Evolutionary conservation across 805 yeast genomes (phyloP), one percentile per base, ranked within the genome.

Genomic region (Nadsonia fulvescens): DNA sequence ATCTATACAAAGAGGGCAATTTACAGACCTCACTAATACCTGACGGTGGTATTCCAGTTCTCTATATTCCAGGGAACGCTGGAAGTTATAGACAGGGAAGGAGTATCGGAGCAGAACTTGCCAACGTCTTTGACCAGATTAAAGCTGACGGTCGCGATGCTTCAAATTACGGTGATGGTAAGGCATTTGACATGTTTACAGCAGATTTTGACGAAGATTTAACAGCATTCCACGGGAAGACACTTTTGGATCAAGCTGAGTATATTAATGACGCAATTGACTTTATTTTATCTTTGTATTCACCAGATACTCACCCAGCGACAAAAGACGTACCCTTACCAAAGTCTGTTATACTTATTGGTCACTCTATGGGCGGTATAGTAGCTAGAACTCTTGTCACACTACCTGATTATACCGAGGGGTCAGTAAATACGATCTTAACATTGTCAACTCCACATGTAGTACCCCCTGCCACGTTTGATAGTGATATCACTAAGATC

Each of bases 311-410:
- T 26, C 27, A n/a, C n/a, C n/a, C n/a, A n/a, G n/a, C n/a, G n/a
- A n/a, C n/a, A n/a, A n/a, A n/a, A n/a, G 7, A 22, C 26, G 7
- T 24, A 20, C 26, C 51, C 44, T 10, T 25, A 16, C 89, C 89
- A 0, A 45, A 48, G 14, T 75, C 93, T 0, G 92, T 86, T 2
- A 66, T 86, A 1, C 44, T 86, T 0, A 37, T 86, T 1, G 94
- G 81, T 3, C 98, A 86, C 52, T 86, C 96, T 1, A 86, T 86
- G 98, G 98, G 98, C 21, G 98, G 98, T 3, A 66, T 86, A 10
- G 96, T 89, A 1, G 76, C 93, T 3, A 59, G 96, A 32, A 71
- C 79, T 0, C 67, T 83, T 67, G 60, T 79, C 5, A 70, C 91
- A 0, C 50, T 86, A 28, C 75, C 81, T 1, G 83, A 81, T 42